These are phyloP conservation scores for Arthroderma uncinatum DNA, from an alignment of 2,329 filamentous ascomycete genomes.

Conservation along the genomic window DNA sequence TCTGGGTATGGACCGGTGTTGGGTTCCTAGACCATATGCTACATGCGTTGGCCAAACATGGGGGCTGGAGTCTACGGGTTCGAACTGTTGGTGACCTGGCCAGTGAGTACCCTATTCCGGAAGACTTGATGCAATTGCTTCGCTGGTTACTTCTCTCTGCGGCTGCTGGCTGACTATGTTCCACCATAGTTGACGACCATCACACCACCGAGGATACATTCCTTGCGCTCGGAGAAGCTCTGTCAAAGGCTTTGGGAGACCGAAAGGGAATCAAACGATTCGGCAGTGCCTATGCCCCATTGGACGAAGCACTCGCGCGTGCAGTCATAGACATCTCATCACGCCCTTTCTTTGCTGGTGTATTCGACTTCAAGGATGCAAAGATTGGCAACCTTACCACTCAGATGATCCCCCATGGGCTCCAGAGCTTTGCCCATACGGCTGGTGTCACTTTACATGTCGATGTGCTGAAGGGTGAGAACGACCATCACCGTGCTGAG, in stretches of 20 bases:
- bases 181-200: conserved; percentile 74
- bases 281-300: conserved; percentile 80
- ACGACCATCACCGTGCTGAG: conserved; percentile 94
- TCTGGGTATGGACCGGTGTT: conserved; percentile 83
- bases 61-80: conserved; percentile 80
- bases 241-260: conserved; percentile 65
- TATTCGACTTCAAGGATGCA: conserved; percentile 77
- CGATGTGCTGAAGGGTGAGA: conserved; percentile 77
- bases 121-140: background rate
- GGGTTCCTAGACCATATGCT: conserved; percentile 99
- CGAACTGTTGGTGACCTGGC: conserved; percentile 80
- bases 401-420: conserved; percentile 94
- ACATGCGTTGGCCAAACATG: conserved; percentile 90
- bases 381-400: conserved; percentile 86
- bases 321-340: conserved; percentile 93
- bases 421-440: conserved; percentile 86
- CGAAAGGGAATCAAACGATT: conserved; percentile 78
- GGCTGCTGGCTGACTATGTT: background rate
- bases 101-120: conserved; percentile 46
- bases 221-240: conserved; percentile 77
- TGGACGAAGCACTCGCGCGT: conserved; percentile 88
- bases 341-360: conserved; percentile 71
- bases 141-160: background rate
- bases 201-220: conserved; percentile 95
- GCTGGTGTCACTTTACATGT: conserved; percentile 91